Evolutionary conservation across 768 basidiomycete species (phyloP).

Genomic region (Hericium erinaceus): DNA sequence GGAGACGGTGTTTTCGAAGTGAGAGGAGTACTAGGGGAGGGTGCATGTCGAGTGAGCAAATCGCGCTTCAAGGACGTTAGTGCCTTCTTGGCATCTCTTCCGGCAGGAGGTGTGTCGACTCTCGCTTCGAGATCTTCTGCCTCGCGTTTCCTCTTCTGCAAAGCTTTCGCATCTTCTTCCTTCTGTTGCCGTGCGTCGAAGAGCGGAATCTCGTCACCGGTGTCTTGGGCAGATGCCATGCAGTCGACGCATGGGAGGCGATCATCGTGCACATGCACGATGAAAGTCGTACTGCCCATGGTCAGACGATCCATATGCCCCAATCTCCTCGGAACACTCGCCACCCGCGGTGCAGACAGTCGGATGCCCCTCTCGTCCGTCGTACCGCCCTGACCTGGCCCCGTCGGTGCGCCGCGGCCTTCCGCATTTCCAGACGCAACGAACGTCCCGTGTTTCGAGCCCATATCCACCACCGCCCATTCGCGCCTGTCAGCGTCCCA

Average conservation of each 20-base stretch:
- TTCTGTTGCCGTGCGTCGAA: conserved; percentile 25
- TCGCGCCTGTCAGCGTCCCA: conserved; percentile 51
- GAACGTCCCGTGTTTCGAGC: conserved; percentile 79
- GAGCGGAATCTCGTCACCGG: conserved; percentile 49
- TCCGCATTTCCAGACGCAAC: conserved; percentile 24
- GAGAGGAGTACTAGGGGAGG: not conserved
- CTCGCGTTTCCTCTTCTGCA: conserved; percentile 19
- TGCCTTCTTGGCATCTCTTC: conserved; percentile 52
- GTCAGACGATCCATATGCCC: conserved; percentile 56
- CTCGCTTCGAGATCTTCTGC: conserved; percentile 7
- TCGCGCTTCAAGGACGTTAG: conserved; percentile 55
- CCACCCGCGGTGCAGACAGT: conserved; percentile 54
- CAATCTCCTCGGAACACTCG: conserved; percentile 59
- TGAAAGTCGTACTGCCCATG: conserved; percentile 63
- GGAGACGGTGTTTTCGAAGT: no score
- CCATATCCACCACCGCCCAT: conserved; percentile 80
- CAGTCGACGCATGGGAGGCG: conserved; percentile 57
- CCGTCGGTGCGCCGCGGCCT: not conserved
- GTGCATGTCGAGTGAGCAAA: conserved; percentile 43
- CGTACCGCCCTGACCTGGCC: not conserved
- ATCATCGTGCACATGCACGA: conserved; percentile 59
- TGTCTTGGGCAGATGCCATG: conserved; percentile 28
- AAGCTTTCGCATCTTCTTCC: not conserved
- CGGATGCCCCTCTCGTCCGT: conserved; percentile 2
- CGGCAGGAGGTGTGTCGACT: not conserved